Evolutionary conservation across 345 rosid genomes (phyloP), one percentile per base, ranked within the genome.

Genomic region (Salix dunnii): DNA sequence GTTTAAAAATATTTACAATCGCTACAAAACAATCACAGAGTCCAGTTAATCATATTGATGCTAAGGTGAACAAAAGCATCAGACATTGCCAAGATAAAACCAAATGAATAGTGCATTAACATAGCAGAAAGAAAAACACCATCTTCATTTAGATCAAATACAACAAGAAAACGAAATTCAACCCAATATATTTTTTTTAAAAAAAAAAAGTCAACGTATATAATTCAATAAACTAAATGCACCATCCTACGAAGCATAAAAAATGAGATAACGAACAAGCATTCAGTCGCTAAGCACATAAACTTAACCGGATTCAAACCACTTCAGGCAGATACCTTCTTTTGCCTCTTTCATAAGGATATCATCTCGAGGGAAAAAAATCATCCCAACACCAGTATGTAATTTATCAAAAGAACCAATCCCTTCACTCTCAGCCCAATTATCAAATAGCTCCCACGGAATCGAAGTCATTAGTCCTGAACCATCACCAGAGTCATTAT

Each of bases 401-500:
- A 81, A 81, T 87, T 90, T 88, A 77, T 96, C 98, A 64, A 93
- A 92, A 49, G 90, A 80, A 71, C 91, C 78, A 81, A 91, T 87
- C 35, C 97, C 97, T 72, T 91, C 90, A 80, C 83, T 83, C 76
- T 83, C 76, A 65, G 94, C 96, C 99, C 99, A 96, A 23, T 85
- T 78, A 71, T 92, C 79, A 80, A 96, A 90, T 64, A 88, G 84
- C 77, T 91, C 92, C 99, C 99, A 96, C 14, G 99, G 99, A 77
- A 96, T 92, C 70, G 95, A 93, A 82, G 99, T 89, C 99, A 93
- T 96, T 80, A 96, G 70, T 76, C 99, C 99, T 3, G 99, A 82
- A 61, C 99, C 99, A 82, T 96, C 99, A 78, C 99, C 98, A 67
- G 98, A 96, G 86, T 92, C 96, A 84, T 93, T 93, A 80, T 96